Conservation (phyloP, 2,329 filamentous ascomycete species). For the Nemania diffusa region DNA sequence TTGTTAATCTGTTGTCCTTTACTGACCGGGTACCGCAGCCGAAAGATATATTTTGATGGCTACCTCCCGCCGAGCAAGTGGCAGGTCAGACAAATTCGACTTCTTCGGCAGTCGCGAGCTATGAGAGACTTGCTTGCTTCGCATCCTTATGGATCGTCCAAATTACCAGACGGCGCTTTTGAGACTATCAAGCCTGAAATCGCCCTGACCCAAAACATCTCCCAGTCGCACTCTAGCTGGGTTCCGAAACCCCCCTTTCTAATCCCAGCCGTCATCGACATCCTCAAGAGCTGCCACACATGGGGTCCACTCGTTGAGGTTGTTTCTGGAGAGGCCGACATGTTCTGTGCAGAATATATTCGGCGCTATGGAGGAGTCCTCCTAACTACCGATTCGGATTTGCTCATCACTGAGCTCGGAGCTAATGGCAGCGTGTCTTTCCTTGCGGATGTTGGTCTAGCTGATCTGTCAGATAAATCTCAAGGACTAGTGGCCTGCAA, state of each 20-base stretch:
- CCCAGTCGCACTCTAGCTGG: slow-evolving; percentile 29
- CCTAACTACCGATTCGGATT: slow-evolving; percentile 87
- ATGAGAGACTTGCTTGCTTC: slow-evolving; percentile 62
- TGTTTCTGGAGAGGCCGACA: slow-evolving; percentile 86
- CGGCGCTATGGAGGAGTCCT: slow-evolving; percentile 65
- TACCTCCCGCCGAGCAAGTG: slow-evolving; percentile 76
- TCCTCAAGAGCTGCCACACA: slow-evolving; percentile 60
- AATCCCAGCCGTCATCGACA: slow-evolving; percentile 80
- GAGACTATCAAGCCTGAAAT: slow-evolving; percentile 31
- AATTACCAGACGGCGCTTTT: slow-evolving; percentile 31
- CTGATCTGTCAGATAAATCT: slow-evolving; percentile 31
- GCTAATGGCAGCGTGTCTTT: slow-evolving; percentile 71
- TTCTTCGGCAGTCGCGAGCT: slow-evolving; percentile 66
- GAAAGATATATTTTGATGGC: slow-evolving; percentile 86
- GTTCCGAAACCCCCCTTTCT: slow-evolving; percentile 71
- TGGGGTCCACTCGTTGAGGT: slow-evolving; percentile 62
- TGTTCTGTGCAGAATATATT: slow-evolving; percentile 77
- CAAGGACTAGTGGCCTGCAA: slow-evolving; percentile 45
- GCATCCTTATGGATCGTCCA: slow-evolving; percentile 45
- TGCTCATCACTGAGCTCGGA: slow-evolving; percentile 79
- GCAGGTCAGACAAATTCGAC: slow-evolving; percentile 67
- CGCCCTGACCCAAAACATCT: slow-evolving; percentile 17
- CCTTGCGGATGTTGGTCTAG: slow-evolving; percentile 68
- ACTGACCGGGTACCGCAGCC: slow-evolving; percentile 54
- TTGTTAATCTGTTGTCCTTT: slow-evolving; percentile 10